Base-by-base conservation (phyloP, 2,329 filamentous ascomycete genomes). In the Curvularia sp. region DNA sequence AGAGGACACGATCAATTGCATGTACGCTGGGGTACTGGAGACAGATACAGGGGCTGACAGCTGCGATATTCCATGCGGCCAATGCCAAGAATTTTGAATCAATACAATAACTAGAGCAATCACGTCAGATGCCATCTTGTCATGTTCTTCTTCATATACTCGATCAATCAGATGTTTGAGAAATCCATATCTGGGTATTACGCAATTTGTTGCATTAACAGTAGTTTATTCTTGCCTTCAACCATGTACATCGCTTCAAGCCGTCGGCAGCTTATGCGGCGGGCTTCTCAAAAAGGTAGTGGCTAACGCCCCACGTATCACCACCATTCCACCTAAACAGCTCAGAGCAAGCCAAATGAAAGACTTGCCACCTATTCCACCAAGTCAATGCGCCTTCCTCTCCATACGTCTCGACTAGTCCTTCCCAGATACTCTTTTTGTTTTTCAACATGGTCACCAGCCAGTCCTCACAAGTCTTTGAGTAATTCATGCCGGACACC, bases 341-440 rank as follows among this genome's bases (percentile, higher is more conserved):
- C 77, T 90, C 88, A 44, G 87, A 86, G 75, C 88, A 90, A 28
- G 88, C 88, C 82, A 90, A 81, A 72, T 89, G 89, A 65, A 90
- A 91, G 33, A 90, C 85, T 77, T 90, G 86, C 88, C 89, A 91
- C 56, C 88, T 80, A 68, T 89, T 84, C 71, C 85, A 90, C 88
- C 87, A 91, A 53, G 82, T 86, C 47, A 77, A 70, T 0, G 85
- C 83, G 20, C 87, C 80, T 15, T 84, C 80, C 68, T 85, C 82
- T 2, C 88, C 86, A 74, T 90, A 90, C 8, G 87, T 90, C 74
- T 87, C 84, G 44, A 84, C 79, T 53, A 91, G 70, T 67, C 87
- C 83, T 47, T 86, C 86, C 87, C 86, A 89, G 53, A 90, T 84
- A 60, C 83, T 76, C 60, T 82, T 79, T 74, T 86, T 88, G 62